Evolutionary conservation across 371 early-diverging fungal genomes (phyloP), one percentile per base, ranked within the genome.

Genomic region (Rhizopus sp.): DNA sequence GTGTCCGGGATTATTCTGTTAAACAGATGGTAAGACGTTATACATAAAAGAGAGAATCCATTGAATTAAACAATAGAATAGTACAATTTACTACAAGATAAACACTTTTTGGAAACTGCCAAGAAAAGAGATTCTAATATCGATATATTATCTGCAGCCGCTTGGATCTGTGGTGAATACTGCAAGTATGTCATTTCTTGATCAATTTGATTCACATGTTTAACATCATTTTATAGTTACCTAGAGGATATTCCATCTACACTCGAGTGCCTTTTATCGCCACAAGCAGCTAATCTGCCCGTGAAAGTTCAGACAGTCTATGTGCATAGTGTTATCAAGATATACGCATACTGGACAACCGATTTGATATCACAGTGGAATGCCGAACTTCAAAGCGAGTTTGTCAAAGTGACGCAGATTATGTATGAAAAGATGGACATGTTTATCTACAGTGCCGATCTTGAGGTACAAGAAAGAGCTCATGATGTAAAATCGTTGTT

Each of bases 131-230:
- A 83, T 48, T 83, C 90, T 7, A 90, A 92, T 60, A 76, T 88
- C 13, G 83, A 85, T 58, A 89, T 95, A 0, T 67, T 96, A 12
- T 82, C 86, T 35, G 93, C 93, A 9, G 94, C 96, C 7, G 94
- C 94, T 1, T 96, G 93, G 88, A 86, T 95, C 34, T 79, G 88
- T 40, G 96, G 96, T 35, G 96, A 96, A 69, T 94, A 92, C 66
- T 88, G 89, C 73, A 74, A 80, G 60, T 81, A 58, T 31, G 52
- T 47, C 9, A 47, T 10, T 3, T 16, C 39, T 15, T 29, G 16
- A 29, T n/a, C 10, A 7, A 33, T 29, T 23, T 29, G 7, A 13
- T 29, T 46, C 41, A 41, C 15, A 15, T 41, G 15, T 41, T n/a
- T 23, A 23, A 23, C 23, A 23, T 8, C 23, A 4, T 39, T 23